These are phyloP conservation scores for Bacidia gigantensis DNA, from an alignment of 495 filamentous ascomycete species.

Conservation along the genomic window DNA sequence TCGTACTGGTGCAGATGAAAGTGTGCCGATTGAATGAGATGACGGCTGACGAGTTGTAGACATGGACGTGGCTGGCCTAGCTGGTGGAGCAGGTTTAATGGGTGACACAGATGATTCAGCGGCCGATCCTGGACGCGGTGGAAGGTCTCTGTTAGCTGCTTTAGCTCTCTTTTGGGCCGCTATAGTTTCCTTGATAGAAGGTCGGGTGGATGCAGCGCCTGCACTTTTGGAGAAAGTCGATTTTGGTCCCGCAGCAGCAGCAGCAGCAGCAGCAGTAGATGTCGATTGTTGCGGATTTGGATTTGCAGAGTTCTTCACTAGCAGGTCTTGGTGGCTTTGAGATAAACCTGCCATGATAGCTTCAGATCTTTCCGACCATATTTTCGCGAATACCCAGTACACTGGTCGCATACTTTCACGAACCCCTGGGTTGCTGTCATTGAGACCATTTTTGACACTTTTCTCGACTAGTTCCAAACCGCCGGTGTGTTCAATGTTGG, in stretches of 20 bases:
- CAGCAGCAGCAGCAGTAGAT: slow-evolving; percentile 28
- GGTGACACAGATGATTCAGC: slow-evolving; percentile 49
- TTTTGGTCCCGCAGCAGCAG: slow-evolving; percentile 30
- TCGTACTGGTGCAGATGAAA: slow-evolving; percentile 47
- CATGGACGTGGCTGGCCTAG: slow-evolving; percentile 13
- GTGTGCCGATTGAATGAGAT: slow-evolving; percentile 24
- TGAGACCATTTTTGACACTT: slow-evolving; percentile 70
- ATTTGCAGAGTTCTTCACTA: slow-evolving; percentile 70
- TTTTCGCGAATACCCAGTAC: slow-evolving; percentile 65
- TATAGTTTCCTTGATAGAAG: slow-evolving; percentile 63
- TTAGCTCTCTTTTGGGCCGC: slow-evolving; percentile 65
- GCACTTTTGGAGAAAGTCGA: slow-evolving; percentile 45
- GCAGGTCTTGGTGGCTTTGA: slow-evolving; percentile 51
- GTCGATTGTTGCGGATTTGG: slow-evolving; percentile 49
- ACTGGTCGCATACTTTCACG: slow-evolving; percentile 69
- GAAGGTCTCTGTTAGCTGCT: slow-evolving; percentile 43
- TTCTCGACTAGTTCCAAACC: slow-evolving; percentile 74
- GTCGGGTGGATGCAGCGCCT: slow-evolving; percentile 29
- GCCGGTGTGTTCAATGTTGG: slow-evolving; percentile 67
- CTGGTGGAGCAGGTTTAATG: slow-evolving; percentile 21
- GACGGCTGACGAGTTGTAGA: slow-evolving; percentile 20
- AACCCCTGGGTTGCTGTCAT: slow-evolving; percentile 76
- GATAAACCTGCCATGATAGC: slow-evolving; percentile 63
- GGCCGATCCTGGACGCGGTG: slow-evolving; percentile 60
- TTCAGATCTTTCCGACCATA: slow-evolving; percentile 70